A percentile compares a stretch with the other conserved stretches of the same genome.
These are phyloP conservation scores for Saccharomycopsis sp. DNA, from an alignment of 805 yeast species.

Conservation along the genomic window DNA sequence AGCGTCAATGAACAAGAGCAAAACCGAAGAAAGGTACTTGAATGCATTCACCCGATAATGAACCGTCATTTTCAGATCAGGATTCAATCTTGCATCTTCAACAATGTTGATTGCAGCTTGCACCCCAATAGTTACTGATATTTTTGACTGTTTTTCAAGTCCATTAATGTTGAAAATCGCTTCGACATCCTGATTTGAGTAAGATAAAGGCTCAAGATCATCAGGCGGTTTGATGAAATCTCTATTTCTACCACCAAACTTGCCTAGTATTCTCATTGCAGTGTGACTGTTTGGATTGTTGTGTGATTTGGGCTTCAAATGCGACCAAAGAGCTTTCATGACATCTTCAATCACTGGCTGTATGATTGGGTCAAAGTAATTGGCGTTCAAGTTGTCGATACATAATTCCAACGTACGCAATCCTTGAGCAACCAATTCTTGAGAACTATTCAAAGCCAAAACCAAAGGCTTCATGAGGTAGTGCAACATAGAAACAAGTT, in stretches of 20 bases:
- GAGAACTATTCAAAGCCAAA: slow-evolving; percentile 80
- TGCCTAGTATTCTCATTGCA: slow-evolving; percentile 86
- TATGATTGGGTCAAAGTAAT: slow-evolving; percentile 92
- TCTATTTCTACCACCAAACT: slow-evolving; percentile 92
- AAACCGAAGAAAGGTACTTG: slow-evolving; percentile 54
- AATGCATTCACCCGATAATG: slow-evolving; percentile 75
- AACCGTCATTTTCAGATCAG: slow-evolving; percentile 27
- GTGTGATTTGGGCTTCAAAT: slow-evolving; percentile 84
- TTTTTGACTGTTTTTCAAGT: slow-evolving; percentile 47
- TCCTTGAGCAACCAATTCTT: slow-evolving; percentile 90
- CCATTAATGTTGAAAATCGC: slow-evolving; percentile 72
- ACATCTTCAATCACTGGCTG: slow-evolving; percentile 95
- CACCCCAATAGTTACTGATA: slow-evolving; percentile 78
- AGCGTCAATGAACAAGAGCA: slow-evolving; percentile 54
- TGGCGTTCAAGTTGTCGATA: slow-evolving; percentile 92
- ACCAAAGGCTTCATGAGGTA: slow-evolving; percentile 88
- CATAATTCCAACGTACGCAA: slow-evolving; percentile 89
- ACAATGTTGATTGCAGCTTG: slow-evolving; percentile 69
- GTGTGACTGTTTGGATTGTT: slow-evolving; percentile 94
- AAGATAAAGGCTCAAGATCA: slow-evolving; percentile 44
- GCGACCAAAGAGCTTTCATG: slow-evolving; percentile 87
- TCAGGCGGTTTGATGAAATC: slow-evolving; percentile 70
- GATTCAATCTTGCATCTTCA: slow-evolving; percentile 44
- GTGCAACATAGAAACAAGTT: slow-evolving; percentile 84
- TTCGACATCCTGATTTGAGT: slow-evolving; percentile 56